Percentiles rank a stretch among this genome's conserved stretches.
phyloP scores from a whole-genome alignment of 192 early-diverging fungal species.

The Entomortierella lignicola region DNA sequence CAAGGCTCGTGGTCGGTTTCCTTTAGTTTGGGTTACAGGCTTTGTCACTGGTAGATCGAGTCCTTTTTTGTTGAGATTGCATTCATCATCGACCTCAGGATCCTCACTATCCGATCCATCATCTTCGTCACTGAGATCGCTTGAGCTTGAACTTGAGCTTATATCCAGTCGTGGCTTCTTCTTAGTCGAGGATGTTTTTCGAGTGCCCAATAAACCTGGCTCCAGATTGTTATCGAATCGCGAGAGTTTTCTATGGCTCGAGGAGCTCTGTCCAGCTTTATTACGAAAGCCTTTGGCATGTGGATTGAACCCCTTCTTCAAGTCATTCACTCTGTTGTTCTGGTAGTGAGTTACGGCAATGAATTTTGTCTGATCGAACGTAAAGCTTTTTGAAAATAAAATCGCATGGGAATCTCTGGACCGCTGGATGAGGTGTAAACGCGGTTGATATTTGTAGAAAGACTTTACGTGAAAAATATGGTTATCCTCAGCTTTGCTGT shows the following conservation, averaged over 20 bases:
- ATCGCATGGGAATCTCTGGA: not conserved
- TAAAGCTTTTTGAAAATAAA: slow-evolving; percentile 23
- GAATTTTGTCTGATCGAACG: slow-evolving; percentile 62
- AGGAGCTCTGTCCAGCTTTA: not conserved
- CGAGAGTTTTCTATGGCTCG: not conserved
- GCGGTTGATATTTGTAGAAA: slow-evolving; percentile 66
- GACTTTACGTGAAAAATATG: slow-evolving; percentile 51
- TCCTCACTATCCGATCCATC: not conserved
- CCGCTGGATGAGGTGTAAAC: slow-evolving; percentile 60
- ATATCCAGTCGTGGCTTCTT: not conserved
- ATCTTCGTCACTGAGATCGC: not conserved
- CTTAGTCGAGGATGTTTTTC: not conserved
- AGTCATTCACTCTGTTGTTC: slow-evolving; percentile 61
- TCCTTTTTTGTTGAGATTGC: not conserved
- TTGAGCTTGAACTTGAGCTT: not conserved
- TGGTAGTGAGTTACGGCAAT: slow-evolving; percentile 75
- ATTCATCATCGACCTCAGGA: too few relatives aligned
- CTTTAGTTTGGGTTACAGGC: not conserved
- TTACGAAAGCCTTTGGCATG: slow-evolving; percentile 71
- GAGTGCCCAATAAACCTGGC: not conserved
- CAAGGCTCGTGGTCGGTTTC: not conserved
- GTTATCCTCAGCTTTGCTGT: not conserved
- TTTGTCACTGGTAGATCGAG: not conserved
- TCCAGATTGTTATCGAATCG: not conserved
- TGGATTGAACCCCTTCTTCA: slow-evolving; percentile 69